A percentile compares a stretch with the other conserved stretches of the same genome.
Evolutionary conservation across 805 yeast genomes (phyloP).

Genomic region (Brettanomyces naardenensis): DNA sequence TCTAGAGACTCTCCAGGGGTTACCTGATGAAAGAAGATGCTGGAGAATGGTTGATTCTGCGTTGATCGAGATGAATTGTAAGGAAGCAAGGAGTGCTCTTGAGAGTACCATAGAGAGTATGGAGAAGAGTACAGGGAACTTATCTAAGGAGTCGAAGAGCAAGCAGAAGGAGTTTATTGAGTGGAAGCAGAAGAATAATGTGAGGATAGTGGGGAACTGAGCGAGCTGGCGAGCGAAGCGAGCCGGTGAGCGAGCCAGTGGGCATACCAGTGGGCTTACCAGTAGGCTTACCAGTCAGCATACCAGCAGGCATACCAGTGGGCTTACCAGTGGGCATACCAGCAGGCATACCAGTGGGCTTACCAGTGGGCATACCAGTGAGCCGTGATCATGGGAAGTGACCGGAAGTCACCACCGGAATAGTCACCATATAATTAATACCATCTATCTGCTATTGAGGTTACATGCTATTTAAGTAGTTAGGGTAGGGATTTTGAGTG

Average conservation of each 20-base stretch:
- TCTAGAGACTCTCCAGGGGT: slow-evolving; percentile 42
- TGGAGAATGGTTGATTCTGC: slow-evolving; percentile 94
- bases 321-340: too few relatives aligned
- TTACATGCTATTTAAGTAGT: background rate
- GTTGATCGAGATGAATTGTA: slow-evolving; percentile 72
- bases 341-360: too few relatives aligned
- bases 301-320: too few relatives aligned
- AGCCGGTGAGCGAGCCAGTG: too few relatives aligned
- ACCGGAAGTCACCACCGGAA: too few relatives aligned
- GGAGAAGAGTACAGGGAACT: slow-evolving; percentile 28
- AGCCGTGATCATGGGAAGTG: too few relatives aligned
- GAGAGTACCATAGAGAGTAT: slow-evolving; percentile 47
- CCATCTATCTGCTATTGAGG: background rate
- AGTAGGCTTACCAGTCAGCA: too few relatives aligned
- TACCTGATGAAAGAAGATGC: slow-evolving; percentile 62
- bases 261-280: too few relatives aligned
- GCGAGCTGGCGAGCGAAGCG: too few relatives aligned
- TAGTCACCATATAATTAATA: too few relatives aligned
- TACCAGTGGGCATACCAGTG: too few relatives aligned
- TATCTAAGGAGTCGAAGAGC: slow-evolving; percentile 31
- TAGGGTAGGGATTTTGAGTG: too few relatives aligned
- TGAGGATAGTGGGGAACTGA: slow-evolving; percentile 38
- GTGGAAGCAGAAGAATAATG: slow-evolving; percentile 45
- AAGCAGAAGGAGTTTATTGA: slow-evolving; percentile 34
- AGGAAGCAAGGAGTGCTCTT: slow-evolving; percentile 62